A percentile compares a stretch with the other conserved stretches of the same genome.
These are phyloP conservation scores for Ogataea henricii DNA, from an alignment of 805 yeast genomes.

Conservation along the genomic window DNA sequence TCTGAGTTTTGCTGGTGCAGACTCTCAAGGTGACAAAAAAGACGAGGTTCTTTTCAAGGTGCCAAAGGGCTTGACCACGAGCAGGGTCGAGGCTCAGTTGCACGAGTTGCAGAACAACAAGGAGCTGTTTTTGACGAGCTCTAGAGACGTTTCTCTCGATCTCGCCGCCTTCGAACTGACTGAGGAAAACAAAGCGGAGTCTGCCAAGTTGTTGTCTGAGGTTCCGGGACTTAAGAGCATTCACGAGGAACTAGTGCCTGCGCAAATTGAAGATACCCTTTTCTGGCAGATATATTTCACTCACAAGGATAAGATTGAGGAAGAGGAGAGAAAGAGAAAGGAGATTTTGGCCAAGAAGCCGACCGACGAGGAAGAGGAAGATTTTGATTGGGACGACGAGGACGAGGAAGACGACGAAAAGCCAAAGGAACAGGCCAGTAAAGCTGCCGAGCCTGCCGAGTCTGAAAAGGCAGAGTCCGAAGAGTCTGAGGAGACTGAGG, in stretches of 20 bases:
- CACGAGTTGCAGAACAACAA: slow-evolving; percentile 53
- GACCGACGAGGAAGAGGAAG: slow-evolving; percentile 42
- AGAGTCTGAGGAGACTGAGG: slow-evolving; percentile 3
- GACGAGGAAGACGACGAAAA: slow-evolving; percentile 49
- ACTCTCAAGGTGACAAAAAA: slow-evolving; percentile 33
- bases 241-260: slow-evolving; percentile 69
- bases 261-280: slow-evolving; percentile 48
- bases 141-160: slow-evolving; percentile 38
- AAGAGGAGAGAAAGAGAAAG: slow-evolving; percentile 67
- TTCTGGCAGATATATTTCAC: slow-evolving; percentile 80
- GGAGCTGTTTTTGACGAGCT: slow-evolving; percentile 42
- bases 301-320: slow-evolving; percentile 51
- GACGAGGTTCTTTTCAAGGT: slow-evolving; percentile 47
- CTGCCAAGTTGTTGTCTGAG: slow-evolving; percentile 41
- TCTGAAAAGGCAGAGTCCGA: neutral
- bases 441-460: neutral
- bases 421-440: neutral
- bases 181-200: slow-evolving; percentile 49
- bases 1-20: slow-evolving; percentile 17
- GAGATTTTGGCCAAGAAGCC: slow-evolving; percentile 50
- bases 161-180: slow-evolving; percentile 42
- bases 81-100: slow-evolving; percentile 65
- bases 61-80: slow-evolving; percentile 44
- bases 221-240: slow-evolving; percentile 55
- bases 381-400: slow-evolving; percentile 54